Percentiles rank a stretch among this genome's conserved stretches.
phyloP scores from a whole-genome alignment of 352 stramenopile species.

The Globisporangium alternatum region DNA sequence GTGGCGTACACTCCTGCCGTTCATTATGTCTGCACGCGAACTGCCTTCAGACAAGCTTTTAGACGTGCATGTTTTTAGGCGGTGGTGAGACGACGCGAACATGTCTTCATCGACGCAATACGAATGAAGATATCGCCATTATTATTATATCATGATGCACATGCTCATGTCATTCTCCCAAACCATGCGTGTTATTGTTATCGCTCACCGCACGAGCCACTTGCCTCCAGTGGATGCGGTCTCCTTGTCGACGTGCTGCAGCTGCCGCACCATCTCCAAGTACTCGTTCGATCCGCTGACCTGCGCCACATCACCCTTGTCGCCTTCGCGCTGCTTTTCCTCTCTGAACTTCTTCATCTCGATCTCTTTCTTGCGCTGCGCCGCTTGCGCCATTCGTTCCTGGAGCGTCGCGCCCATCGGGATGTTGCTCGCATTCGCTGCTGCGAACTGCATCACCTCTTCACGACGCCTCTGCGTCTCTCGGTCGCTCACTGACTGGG shows the following conservation, averaged over 20 bases:
- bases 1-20: too few relatives aligned
- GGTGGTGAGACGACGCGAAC: not conserved
- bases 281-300: slow-evolving; percentile 41
- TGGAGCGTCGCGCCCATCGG: slow-evolving; percentile 30
- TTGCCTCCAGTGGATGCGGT: slow-evolving; percentile 50
- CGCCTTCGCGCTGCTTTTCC: slow-evolving; percentile 8
- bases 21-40: not conserved
- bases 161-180: not conserved
- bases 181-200: not conserved
- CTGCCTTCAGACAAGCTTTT: slow-evolving; percentile 5
- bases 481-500: slow-evolving; percentile 19
- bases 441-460: slow-evolving; percentile 28
- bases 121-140: not conserved
- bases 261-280: slow-evolving; percentile 55
- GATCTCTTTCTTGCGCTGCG: slow-evolving; percentile 47
- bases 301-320: slow-evolving; percentile 10
- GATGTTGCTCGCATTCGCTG: slow-evolving; percentile 8
- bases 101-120: not conserved
- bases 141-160: slow-evolving; percentile 5
- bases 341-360: slow-evolving; percentile 31
- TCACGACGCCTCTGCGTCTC: slow-evolving; percentile 38
- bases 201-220: slow-evolving; percentile 63
- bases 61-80: slow-evolving; percentile 5
- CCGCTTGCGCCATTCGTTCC: slow-evolving; percentile 59
- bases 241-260: slow-evolving; percentile 55